phyloP scores from a whole-genome alignment of 2,329 filamentous ascomycete species.

The Pseudogymnoascus pannorum region DNA sequence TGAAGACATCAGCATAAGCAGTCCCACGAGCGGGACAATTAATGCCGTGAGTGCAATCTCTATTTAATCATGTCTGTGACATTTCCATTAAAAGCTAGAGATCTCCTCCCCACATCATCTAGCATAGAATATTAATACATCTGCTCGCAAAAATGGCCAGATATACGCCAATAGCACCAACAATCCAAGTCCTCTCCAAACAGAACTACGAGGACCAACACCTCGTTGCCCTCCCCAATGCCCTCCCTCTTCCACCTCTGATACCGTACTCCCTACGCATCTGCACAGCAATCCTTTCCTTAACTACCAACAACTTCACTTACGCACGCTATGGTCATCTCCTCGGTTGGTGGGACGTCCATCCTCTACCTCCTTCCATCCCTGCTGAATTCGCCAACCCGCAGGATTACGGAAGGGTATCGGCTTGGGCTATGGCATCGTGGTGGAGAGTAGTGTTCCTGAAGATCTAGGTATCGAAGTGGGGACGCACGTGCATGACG shows the following conservation, averaged over 20 bases:
- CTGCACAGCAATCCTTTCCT: slow-evolving; percentile 18
- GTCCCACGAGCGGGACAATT: no score
- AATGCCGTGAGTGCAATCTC: no score
- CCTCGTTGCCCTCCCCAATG: slow-evolving; percentile 18
- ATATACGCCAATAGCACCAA: not conserved
- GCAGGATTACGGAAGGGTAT: slow-evolving; percentile 20
- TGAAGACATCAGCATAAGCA: no score
- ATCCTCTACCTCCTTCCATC: slow-evolving; percentile 20
- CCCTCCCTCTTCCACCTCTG: slow-evolving; percentile 16
- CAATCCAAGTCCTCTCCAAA: slow-evolving; percentile 22
- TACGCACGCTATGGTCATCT: slow-evolving; percentile 21
- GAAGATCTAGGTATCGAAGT: slow-evolving; percentile 10
- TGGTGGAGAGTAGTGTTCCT: slow-evolving; percentile 20
- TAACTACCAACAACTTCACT: slow-evolving; percentile 23
- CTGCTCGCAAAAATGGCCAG: no score
- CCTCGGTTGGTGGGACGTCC: slow-evolving; percentile 24
- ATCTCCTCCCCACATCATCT: no score
- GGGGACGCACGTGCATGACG: slow-evolving; percentile 12
- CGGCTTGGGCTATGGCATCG: slow-evolving; percentile 23
- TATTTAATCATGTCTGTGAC: no score
- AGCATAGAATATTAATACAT: no score
- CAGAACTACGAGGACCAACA: slow-evolving; percentile 22
- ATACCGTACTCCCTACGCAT: slow-evolving; percentile 19
- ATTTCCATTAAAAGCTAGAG: no score
- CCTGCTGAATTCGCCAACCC: slow-evolving; percentile 19